Percentiles rank a stretch among this genome's conserved stretches.
These are phyloP conservation scores for Spathaspora sp. DNA, from an alignment of 1,139 yeast species.

Conservation along the genomic window DNA sequence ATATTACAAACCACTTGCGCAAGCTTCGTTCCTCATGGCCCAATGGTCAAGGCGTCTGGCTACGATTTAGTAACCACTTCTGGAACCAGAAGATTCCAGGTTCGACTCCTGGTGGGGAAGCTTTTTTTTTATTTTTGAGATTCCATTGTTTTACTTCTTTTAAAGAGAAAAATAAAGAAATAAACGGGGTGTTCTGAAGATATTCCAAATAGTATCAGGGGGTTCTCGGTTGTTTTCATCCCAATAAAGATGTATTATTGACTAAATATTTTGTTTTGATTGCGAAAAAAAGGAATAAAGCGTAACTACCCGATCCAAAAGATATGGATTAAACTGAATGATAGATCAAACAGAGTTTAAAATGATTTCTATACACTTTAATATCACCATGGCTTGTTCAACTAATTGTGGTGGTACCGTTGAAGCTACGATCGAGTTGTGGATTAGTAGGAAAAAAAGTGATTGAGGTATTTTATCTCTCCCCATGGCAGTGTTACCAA, in stretches of 20 bases:
- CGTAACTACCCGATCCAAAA: background rate
- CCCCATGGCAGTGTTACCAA: no score
- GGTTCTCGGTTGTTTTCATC: background rate
- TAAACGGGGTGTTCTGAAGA: background rate
- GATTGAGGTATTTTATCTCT: no score
- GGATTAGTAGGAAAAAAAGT: no score
- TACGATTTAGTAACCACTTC: slow-evolving; percentile 51
- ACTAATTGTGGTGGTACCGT: no score
- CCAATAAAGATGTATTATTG: no score
- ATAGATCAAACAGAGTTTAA: background rate
- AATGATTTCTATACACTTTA: background rate
- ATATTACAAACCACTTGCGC: no score
- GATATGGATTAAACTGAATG: background rate
- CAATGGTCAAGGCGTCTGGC: slow-evolving; percentile 60
- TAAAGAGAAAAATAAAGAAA: background rate
- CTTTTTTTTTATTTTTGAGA: slow-evolving; percentile 32
- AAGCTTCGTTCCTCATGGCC: slow-evolving; percentile 57
- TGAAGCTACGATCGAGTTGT: no score
- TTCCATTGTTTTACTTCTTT: background rate
- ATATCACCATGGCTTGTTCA: background rate
- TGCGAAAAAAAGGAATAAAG: background rate
- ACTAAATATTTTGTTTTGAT: background rate
- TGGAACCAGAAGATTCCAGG: slow-evolving; percentile 91
- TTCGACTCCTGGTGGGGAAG: slow-evolving; percentile 97
- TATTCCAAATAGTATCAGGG: background rate